Conservation (phyloP, 176 grass and related monocot genomes). For the Rhipidocladum racemiflorum region DNA sequence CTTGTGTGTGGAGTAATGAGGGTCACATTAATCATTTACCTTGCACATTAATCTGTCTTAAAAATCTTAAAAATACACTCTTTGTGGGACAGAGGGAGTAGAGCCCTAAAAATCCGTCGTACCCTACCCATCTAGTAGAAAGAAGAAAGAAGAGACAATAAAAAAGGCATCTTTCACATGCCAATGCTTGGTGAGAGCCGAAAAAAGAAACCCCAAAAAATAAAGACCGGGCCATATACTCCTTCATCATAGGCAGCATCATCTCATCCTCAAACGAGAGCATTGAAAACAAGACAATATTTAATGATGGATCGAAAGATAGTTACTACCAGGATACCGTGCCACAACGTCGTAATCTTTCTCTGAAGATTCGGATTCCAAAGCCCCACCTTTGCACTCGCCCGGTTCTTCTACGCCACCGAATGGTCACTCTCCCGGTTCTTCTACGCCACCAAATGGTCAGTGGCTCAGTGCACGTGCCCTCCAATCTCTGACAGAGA, state of each 20-base stretch:
- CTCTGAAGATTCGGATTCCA: not conserved
- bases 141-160: not conserved
- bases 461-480: not conserved
- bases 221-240: not conserved
- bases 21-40: no score
- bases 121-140: no score
- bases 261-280: not conserved
- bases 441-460: conserved; percentile 8
- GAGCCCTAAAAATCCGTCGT: no score
- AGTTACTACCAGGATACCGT: no score
- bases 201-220: not conserved
- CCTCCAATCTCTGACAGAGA: not conserved
- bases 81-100: no score
- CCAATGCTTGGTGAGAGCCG: not conserved
- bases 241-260: not conserved
- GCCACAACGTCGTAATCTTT: no score
- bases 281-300: not conserved
- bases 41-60: no score
- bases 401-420: no score
- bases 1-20: no score
- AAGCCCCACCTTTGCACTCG: no score
- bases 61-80: no score
- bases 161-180: not conserved
- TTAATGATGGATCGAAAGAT: not conserved
- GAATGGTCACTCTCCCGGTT: not conserved